These are phyloP conservation scores for Chamaecrista fasciculata DNA, from an alignment of 306 rosid species.

Conservation along the genomic window DNA sequence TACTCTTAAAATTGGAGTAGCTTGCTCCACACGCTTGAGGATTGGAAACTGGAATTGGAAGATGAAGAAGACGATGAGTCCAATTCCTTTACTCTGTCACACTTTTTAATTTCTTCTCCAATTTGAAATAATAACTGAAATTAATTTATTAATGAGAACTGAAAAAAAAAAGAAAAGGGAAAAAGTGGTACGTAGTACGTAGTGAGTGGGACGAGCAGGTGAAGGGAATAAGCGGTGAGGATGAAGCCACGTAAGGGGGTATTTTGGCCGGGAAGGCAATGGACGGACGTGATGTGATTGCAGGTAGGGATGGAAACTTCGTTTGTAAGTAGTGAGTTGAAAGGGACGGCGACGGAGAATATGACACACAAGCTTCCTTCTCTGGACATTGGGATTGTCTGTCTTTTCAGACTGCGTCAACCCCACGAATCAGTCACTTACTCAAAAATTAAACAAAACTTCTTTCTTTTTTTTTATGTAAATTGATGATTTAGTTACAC, in stretches of 20 bases:
- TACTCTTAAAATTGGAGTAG: neutral
- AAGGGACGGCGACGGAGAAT: neutral
- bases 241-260: neutral
- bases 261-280: too few relatives aligned
- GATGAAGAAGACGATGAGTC: neutral
- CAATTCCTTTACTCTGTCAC: neutral
- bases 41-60: neutral
- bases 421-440: too few relatives aligned
- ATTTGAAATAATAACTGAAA: neutral
- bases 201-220: neutral
- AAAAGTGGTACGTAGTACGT: neutral
- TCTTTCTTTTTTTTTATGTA: too few relatives aligned
- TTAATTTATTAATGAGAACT: too few relatives aligned
- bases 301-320: conserved; percentile 14
- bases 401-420: too few relatives aligned
- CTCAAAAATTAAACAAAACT: too few relatives aligned
- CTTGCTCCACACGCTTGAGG: neutral
- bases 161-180: neutral
- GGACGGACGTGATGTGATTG: too few relatives aligned
- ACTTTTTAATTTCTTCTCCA: neutral
- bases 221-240: neutral
- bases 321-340: too few relatives aligned
- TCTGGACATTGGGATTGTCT: too few relatives aligned
- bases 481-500: too few relatives aligned
- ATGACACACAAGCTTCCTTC: neutral